phyloP scores from a whole-genome alignment of 1,284 basidiomycete genomes.

The Cutaneotrichosporon sp. region DNA sequence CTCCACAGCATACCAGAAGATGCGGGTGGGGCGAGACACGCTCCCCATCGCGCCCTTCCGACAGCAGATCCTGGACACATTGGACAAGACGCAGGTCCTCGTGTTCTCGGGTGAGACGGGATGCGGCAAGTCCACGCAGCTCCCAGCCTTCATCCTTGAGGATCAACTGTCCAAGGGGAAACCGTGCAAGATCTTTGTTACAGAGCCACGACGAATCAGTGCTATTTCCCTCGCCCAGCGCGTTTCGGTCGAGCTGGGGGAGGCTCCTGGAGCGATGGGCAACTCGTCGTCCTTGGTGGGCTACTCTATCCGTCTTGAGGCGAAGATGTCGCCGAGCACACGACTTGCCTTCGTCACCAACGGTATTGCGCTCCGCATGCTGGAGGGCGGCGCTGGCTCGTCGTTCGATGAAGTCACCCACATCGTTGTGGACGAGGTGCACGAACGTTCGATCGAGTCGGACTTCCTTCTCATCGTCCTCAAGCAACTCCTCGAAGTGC shows the following conservation, averaged over 20 bases:
- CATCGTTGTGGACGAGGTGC: conserved; percentile 57
- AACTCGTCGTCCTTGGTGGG: conserved; percentile 81
- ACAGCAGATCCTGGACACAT: conserved; percentile 68
- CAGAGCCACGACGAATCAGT: conserved; percentile 94
- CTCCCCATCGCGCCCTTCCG: conserved; percentile 90
- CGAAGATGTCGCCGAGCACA: conserved; percentile 78
- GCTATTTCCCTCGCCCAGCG: conserved; percentile 96
- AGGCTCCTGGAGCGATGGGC: conserved; percentile 77
- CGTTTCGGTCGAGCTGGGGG: conserved; percentile 91
- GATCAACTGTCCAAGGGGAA: conserved; percentile 79
- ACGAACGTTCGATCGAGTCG: conserved; percentile 95
- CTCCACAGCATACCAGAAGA: conserved; percentile 74
- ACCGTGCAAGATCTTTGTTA: conserved; percentile 91
- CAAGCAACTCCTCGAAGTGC: conserved; percentile 77
- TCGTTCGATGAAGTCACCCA: conserved; percentile 90
- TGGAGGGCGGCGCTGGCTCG: conserved; percentile 67
- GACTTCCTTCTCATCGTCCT: conserved; percentile 96
- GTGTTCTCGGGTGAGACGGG: conserved; percentile 98
- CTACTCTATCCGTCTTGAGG: conserved; percentile 93
- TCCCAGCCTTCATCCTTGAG: conserved; percentile 93
- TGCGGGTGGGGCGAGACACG: conserved; percentile 63
- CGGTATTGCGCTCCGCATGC: conserved; percentile 95
- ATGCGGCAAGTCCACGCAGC: conserved; percentile 97
- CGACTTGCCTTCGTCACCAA: conserved; percentile 85
- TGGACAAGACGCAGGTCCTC: conserved; percentile 81